Evolutionary conservation across 1,284 basidiomycete species (phyloP).

Genomic region (Leccinum pachyderme): DNA sequence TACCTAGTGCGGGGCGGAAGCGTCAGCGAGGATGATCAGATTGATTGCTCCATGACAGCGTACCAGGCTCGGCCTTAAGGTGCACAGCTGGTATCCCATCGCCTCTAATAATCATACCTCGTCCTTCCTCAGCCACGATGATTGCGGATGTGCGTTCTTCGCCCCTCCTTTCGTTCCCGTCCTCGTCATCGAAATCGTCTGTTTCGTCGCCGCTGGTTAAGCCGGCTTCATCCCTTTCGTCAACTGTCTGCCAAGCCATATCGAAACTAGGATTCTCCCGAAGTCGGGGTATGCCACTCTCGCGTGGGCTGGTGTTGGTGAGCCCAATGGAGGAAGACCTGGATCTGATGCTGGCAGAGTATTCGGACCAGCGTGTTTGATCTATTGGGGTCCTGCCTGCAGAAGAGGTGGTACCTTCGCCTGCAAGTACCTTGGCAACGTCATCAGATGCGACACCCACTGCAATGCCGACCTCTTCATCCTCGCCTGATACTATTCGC

Average conservation of each 20-base stretch:
- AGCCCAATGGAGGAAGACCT: slow-evolving; percentile 65
- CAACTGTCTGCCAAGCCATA: slow-evolving; percentile 67
- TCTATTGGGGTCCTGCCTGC: slow-evolving; percentile 47
- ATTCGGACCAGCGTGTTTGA: slow-evolving; percentile 67
- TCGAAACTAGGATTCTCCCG: slow-evolving; percentile 70
- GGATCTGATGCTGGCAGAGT: slow-evolving; percentile 59
- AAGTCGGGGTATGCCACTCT: slow-evolving; percentile 44
- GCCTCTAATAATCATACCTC: slow-evolving; percentile 74
- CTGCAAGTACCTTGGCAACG: slow-evolving; percentile 56
- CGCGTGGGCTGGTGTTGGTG: slow-evolving; percentile 43
- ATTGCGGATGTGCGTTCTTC: slow-evolving; percentile 73
- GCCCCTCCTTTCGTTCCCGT: slow-evolving; percentile 40
- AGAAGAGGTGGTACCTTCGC: slow-evolving; percentile 45
- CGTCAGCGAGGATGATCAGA: slow-evolving; percentile 3
- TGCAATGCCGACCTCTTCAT: slow-evolving; percentile 52
- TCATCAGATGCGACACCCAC: slow-evolving; percentile 63
- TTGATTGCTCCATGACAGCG: slow-evolving; percentile 24
- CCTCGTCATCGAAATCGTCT: slow-evolving; percentile 61
- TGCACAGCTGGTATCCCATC: slow-evolving; percentile 59
- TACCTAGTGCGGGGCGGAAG: slow-evolving; percentile 48
- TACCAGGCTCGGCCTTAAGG: slow-evolving; percentile 68
- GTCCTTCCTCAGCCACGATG: slow-evolving; percentile 77
- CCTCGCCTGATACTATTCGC: slow-evolving; percentile 57
- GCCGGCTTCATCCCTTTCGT: slow-evolving; percentile 71
- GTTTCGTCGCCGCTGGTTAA: slow-evolving; percentile 69